A percentile compares a stretch with the other conserved stretches of the same genome.
These are phyloP conservation scores for Epipyxis sp. DNA, from an alignment of 108 stramenopile species.

Conservation along the genomic window DNA sequence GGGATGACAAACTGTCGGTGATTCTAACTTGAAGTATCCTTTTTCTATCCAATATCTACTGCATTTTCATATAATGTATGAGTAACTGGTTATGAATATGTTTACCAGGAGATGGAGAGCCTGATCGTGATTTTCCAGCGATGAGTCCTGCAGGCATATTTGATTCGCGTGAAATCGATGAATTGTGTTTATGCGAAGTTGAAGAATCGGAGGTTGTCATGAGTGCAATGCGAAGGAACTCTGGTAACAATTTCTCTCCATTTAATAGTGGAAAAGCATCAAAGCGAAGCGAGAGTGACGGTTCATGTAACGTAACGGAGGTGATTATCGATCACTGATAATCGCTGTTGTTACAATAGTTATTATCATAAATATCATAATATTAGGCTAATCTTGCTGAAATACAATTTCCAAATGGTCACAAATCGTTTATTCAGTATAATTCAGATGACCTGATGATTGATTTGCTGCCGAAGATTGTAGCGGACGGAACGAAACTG, in stretches of 20 bases:
- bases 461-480: no score
- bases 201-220: background rate
- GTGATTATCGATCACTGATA: background rate
- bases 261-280: conserved; percentile 20
- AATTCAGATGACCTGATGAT: no score
- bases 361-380: background rate
- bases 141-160: conserved; percentile 15
- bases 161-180: background rate
- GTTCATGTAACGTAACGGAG: no score
- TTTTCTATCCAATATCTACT: no score
- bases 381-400: background rate
- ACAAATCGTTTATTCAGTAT: no score
- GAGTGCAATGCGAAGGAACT: background rate
- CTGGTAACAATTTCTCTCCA: background rate
- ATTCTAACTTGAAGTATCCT: no score
- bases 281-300: no score
- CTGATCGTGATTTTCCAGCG: conserved; percentile 46
- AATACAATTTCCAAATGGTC: no score
- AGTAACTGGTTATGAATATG: no score
- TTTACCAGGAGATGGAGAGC: conserved; percentile 36
- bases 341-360: background rate
- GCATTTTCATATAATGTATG: no score
- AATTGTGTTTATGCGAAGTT: conserved; percentile 16
- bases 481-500: no score
- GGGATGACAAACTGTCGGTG: no score